Percentiles rank a stretch among this genome's conserved stretches.
Conservation (phyloP, 257 asterid genomes). For the Buddleja alternifolia region DNA sequence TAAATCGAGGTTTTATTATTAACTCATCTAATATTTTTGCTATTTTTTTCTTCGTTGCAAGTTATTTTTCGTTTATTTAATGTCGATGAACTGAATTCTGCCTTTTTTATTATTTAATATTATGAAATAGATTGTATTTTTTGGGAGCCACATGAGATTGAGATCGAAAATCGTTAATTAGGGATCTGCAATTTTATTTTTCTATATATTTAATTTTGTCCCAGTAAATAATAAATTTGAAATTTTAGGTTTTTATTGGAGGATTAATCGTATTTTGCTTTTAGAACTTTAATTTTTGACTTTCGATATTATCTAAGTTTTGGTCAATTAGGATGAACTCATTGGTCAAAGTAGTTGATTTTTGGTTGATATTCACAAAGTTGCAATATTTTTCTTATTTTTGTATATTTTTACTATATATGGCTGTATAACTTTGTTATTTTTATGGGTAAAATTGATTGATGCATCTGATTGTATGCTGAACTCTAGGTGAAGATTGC, state of each 20-base stretch:
- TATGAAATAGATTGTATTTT: slow-evolving; percentile 16
- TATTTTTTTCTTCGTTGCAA: background rate
- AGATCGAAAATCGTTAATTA: slow-evolving; percentile 29
- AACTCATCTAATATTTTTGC: slow-evolving; percentile 20
- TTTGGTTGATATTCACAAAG: slow-evolving; percentile 38
- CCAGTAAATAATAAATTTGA: background rate
- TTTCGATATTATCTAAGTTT: slow-evolving; percentile 1
- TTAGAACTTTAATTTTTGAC: slow-evolving; percentile 1
- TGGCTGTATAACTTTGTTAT: background rate
- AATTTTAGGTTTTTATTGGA: background rate
- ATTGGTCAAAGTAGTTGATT: slow-evolving; percentile 23
- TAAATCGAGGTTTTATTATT: slow-evolving; percentile 29
- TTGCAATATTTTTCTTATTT: slow-evolving; percentile 25
- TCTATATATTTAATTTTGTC: background rate
- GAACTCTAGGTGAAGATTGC: slow-evolving; percentile 8
- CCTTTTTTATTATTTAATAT: background rate
- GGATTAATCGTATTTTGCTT: slow-evolving; percentile 2
- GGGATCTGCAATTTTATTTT: slow-evolving; percentile 34
- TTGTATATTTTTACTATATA: background rate
- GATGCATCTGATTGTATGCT: slow-evolving; percentile 22
- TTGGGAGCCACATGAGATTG: slow-evolving; percentile 14
- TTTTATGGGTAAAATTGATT: background rate
- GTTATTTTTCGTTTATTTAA: slow-evolving; percentile 3
- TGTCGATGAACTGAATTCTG: slow-evolving; percentile 14
- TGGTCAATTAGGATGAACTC: slow-evolving; percentile 21